phyloP scores from a whole-genome alignment of 352 stramenopile species.

The Pythium folliculosum region DNA sequence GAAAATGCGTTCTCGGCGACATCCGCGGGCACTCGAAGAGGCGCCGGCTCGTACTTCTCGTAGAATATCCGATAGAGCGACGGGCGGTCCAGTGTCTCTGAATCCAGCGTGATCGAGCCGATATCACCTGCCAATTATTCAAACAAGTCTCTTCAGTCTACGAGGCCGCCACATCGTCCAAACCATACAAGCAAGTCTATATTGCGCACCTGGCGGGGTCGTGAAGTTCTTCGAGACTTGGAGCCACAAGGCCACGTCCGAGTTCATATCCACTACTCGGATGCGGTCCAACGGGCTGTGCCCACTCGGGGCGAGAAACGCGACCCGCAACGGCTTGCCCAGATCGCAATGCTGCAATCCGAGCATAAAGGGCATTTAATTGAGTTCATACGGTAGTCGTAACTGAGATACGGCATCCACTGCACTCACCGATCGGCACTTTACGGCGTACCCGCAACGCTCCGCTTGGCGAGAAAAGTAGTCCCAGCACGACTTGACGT shows the following conservation, averaged over 20 bases:
- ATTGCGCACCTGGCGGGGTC: slow-evolving; percentile 59
- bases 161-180: background rate
- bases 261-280: slow-evolving; percentile 86
- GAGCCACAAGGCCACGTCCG: slow-evolving; percentile 76
- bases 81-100: slow-evolving; percentile 74
- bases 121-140: slow-evolving; percentile 40
- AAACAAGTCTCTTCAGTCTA: background rate
- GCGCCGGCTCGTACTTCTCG: slow-evolving; percentile 84
- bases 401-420: background rate
- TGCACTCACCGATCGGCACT: slow-evolving; percentile 65
- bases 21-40: slow-evolving; percentile 50
- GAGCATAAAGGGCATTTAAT: background rate
- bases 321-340: slow-evolving; percentile 77
- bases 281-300: slow-evolving; percentile 82
- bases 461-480: slow-evolving; percentile 78
- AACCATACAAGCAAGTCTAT: background rate
- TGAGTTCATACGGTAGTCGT: background rate
- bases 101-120: slow-evolving; percentile 80
- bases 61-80: slow-evolving; percentile 88
- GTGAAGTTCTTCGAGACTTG: slow-evolving; percentile 85
- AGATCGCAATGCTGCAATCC: slow-evolving; percentile 68
- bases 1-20: slow-evolving; percentile 69
- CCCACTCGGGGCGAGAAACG: slow-evolving; percentile 64
- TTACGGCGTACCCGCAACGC: slow-evolving; percentile 62
- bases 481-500: slow-evolving; percentile 73